Percentiles rank a stretch among this genome's conserved stretches.
phyloP scores from a whole-genome alignment of 768 basidiomycete species.

The Boletus bicolor region DNA sequence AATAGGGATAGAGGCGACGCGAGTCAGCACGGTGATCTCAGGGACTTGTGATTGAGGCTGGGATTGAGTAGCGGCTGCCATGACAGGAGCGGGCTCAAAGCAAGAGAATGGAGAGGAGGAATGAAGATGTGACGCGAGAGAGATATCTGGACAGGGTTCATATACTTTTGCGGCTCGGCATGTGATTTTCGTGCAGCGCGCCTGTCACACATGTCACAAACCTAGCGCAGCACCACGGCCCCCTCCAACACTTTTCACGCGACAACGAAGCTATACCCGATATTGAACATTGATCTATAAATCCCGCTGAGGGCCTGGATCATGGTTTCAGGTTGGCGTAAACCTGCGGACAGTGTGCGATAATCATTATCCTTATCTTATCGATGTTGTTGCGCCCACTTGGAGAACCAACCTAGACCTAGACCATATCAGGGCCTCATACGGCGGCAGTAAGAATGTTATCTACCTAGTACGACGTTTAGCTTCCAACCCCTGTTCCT shows the following conservation, averaged over 20 bases:
- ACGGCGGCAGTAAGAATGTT: background rate
- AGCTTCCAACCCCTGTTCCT: conserved; percentile 6
- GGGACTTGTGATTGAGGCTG: conserved; percentile 33
- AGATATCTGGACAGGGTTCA: conserved; percentile 23
- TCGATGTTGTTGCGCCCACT: background rate
- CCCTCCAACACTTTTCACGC: conserved; percentile 11
- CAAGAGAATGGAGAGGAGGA: background rate
- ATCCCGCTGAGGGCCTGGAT: background rate
- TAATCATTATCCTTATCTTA: background rate
- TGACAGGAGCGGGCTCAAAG: conserved; percentile 15
- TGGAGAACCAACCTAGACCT: background rate
- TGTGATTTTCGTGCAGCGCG: conserved; percentile 23
- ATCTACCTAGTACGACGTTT: background rate
- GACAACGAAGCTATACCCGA: background rate
- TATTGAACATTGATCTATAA: background rate
- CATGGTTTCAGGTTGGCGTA: background rate
- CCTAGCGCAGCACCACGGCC: background rate
- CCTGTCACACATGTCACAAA: conserved; percentile 27
- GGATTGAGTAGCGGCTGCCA: conserved; percentile 36
- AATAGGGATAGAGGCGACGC: conserved; percentile 72
- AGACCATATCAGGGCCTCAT: too few species aligned
- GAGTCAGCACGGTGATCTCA: conserved; percentile 57
- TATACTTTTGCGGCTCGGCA: conserved; percentile 22
- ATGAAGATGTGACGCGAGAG: conserved; percentile 6
- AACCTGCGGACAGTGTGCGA: background rate